A percentile compares a stretch with the other conserved stretches of the same genome.
phyloP scores from a whole-genome alignment of 2,329 filamentous ascomycete species.

The Colletotrichum chlorophyti region DNA sequence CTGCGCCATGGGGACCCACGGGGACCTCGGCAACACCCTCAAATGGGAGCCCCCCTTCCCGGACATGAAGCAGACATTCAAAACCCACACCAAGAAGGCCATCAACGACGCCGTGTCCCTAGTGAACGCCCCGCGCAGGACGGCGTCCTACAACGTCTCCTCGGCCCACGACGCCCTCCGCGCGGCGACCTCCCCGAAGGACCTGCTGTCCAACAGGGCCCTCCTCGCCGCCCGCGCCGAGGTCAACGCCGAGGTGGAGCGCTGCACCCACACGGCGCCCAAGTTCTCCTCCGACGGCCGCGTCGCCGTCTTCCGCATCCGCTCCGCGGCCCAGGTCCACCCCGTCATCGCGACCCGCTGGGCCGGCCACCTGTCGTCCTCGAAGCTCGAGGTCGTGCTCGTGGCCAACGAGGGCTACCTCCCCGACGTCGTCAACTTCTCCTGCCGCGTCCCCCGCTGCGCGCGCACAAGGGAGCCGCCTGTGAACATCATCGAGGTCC shows the following conservation, averaged over 20 bases:
- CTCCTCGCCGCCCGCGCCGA: slow-evolving; percentile 63
- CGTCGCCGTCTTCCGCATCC: slow-evolving; percentile 69
- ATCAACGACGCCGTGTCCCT: slow-evolving; percentile 69
- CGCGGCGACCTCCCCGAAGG: slow-evolving; percentile 54
- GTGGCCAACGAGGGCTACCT: slow-evolving; percentile 73
- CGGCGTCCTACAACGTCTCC: slow-evolving; percentile 64
- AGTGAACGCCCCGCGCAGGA: slow-evolving; percentile 70
- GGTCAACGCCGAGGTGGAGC: slow-evolving; percentile 66
- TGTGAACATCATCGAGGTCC: slow-evolving; percentile 67
- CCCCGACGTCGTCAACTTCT: slow-evolving; percentile 70
- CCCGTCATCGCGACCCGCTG: slow-evolving; percentile 72
- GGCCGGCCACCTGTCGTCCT: slow-evolving; percentile 65
- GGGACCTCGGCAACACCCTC: slow-evolving; percentile 68
- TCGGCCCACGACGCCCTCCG: slow-evolving; percentile 67
- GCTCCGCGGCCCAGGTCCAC: slow-evolving; percentile 67
- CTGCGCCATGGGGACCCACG: slow-evolving; percentile 69
- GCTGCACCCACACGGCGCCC: slow-evolving; percentile 66
- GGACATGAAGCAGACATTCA: slow-evolving; percentile 67
- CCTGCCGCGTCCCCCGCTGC: slow-evolving; percentile 65
- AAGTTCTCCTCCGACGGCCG: slow-evolving; percentile 68
- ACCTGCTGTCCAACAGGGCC: slow-evolving; percentile 54
- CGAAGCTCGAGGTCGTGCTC: slow-evolving; percentile 67
- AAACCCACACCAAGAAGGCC: slow-evolving; percentile 65
- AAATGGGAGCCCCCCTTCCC: slow-evolving; percentile 74
- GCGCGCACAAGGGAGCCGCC: slow-evolving; percentile 60